Evolutionary conservation across 495 filamentous ascomycete genomes (phyloP), one percentile per base, ranked within the genome.

Genomic region (Talaromyces nanjingensis): DNA sequence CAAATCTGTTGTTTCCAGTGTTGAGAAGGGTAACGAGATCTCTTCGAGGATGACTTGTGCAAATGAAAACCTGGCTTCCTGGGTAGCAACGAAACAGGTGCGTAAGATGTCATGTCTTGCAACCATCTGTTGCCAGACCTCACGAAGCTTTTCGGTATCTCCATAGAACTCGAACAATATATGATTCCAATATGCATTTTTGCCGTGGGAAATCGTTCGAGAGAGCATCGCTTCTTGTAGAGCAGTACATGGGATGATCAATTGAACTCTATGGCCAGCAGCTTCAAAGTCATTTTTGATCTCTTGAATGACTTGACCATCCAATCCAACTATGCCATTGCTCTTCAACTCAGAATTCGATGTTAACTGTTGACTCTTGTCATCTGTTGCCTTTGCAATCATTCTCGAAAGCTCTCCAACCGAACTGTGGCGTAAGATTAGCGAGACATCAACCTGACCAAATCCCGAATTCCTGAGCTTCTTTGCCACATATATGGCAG

Each of bases 221-320:
- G 81, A 84, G 7, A 96, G 77, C 89, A 93, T 94, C 8, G 85
- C 87, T 72, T 92, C 88, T 67, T 96, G 91, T 1, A 96, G 72
- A 2, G 91, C 88, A 3, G 91, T 93, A 67, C 91, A 94, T 24
- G 91, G 91, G 14, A 91, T 74, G 27, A 94, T 78, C 25, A 71
- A 73, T 52, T 83, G 67, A 6, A 89, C 76, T 0, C 63, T 59
- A 14, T 70, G 69, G 3, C 77, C 77, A 8, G 72, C 22, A 22
- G 34, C 24, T 24, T 63, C 45, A 16, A 77, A 61, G 2, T 70
- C 63, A 27, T 69, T 31, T 16, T 65, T 53, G 9, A 68, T 65
- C 59, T 65, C 60, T 34, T 58, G 59, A 24, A 63, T 14, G 22
- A 69, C 65, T 18, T 5, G 39, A 5, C 61, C 62, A 24, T 68